Evolutionary conservation across 495 filamentous ascomycete species (phyloP).

Genomic region (Penicillium steckii): DNA sequence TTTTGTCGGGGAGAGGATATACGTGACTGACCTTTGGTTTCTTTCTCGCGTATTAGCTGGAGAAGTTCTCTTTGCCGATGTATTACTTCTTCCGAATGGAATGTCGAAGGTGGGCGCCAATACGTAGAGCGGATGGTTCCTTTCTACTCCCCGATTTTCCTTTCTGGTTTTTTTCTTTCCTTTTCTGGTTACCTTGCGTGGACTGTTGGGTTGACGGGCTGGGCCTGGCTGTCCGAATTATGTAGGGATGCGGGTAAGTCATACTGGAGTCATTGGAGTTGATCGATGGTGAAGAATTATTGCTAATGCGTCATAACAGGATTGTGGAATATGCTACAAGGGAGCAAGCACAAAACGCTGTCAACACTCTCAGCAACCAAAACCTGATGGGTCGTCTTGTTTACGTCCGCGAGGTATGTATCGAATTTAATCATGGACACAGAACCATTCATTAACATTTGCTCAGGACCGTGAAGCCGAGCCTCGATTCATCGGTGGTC

Average conservation of each 20-base stretch:
- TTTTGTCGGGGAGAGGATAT: neutral
- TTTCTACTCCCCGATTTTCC: slow-evolving; percentile 46
- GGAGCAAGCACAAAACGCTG: slow-evolving; percentile 97
- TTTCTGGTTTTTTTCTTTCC: slow-evolving; percentile 51
- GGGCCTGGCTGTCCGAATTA: slow-evolving; percentile 83
- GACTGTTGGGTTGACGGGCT: slow-evolving; percentile 99
- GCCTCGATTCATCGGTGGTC: slow-evolving; percentile 83
- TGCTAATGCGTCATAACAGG: slow-evolving; percentile 49
- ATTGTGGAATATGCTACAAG: slow-evolving; percentile 99
- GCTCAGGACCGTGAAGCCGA: slow-evolving; percentile 88
- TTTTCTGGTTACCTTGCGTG: slow-evolving; percentile 66
- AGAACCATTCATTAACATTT: neutral
- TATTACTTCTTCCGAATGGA: slow-evolving; percentile 99
- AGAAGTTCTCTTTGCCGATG: slow-evolving; percentile 99
- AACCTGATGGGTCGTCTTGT: slow-evolving; percentile 97
- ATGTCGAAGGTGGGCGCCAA: slow-evolving; percentile 99
- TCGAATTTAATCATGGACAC: neutral
- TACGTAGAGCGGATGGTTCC: slow-evolving; percentile 85
- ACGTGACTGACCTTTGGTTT: slow-evolving; percentile 27
- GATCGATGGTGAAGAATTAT: slow-evolving; percentile 5
- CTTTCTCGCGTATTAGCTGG: slow-evolving; percentile 64
- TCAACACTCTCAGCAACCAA: slow-evolving; percentile 98
- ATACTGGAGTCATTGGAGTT: slow-evolving; percentile 1
- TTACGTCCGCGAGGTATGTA: slow-evolving; percentile 93
- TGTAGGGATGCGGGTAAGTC: slow-evolving; percentile 99